These are phyloP conservation scores for Globisporangium apiculatum DNA, from an alignment of 352 stramenopile genomes.

Conservation along the genomic window DNA sequence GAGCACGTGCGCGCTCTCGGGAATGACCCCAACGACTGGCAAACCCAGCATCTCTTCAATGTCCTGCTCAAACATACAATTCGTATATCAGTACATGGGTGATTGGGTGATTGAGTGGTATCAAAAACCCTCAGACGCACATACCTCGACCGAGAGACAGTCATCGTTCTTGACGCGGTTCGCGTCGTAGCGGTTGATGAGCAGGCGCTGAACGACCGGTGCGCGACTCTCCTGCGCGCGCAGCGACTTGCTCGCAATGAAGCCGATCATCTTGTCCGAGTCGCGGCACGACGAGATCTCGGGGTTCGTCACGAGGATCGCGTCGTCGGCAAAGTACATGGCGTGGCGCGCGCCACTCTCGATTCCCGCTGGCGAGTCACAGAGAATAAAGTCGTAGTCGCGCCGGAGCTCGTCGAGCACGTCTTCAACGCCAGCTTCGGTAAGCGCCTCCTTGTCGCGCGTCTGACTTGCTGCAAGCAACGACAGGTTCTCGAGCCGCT, in stretches of 20 bases:
- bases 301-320: conserved; percentile 92
- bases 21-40: conserved; percentile 87
- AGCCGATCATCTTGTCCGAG: conserved; percentile 95
- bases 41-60: conserved; percentile 92
- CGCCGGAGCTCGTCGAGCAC: conserved; percentile 77
- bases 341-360: conserved; percentile 85
- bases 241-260: conserved; percentile 87
- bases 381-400: conserved; percentile 89
- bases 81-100: not conserved
- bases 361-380: conserved; percentile 88
- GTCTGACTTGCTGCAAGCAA: conserved; percentile 89
- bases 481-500: conserved; percentile 74
- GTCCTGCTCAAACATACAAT: conserved; percentile 29
- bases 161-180: conserved; percentile 86
- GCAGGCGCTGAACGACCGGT: conserved; percentile 74
- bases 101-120: too few relatives aligned
- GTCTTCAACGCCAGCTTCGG: conserved; percentile 79
- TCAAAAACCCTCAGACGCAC: not conserved
- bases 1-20: conserved; percentile 85
- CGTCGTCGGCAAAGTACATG: conserved; percentile 93
- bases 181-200: conserved; percentile 91
- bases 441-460: conserved; percentile 87
- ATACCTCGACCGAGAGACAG: conserved; percentile 79
- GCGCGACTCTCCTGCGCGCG: conserved; percentile 70
- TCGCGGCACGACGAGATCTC: conserved; percentile 90